A percentile compares a stretch with the other conserved stretches of the same genome.
phyloP scores from a whole-genome alignment of 2,329 filamentous ascomycete species.

The Coniochaeta prunicola region DNA sequence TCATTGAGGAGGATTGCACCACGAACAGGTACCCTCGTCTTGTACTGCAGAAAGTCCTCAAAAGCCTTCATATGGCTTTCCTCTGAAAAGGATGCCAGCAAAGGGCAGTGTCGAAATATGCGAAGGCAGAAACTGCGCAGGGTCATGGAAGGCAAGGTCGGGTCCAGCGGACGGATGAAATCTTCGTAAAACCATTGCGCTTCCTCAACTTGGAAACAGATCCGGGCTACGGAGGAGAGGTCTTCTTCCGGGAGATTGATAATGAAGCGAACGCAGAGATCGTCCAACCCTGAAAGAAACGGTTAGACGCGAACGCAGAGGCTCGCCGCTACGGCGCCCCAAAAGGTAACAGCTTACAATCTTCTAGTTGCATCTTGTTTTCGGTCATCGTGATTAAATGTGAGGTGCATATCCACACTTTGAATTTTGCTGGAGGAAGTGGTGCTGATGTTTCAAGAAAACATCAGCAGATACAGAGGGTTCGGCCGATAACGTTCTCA shows the following conservation, averaged over 20 bases:
- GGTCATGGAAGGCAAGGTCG: conserved; percentile 75
- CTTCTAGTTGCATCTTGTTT: conserved; percentile 79
- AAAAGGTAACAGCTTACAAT: conserved; percentile 53
- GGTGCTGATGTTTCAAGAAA: neutral
- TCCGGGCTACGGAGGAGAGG: conserved; percentile 79
- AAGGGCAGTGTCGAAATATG: conserved; percentile 90
- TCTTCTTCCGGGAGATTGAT: conserved; percentile 93
- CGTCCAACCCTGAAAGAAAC: conserved; percentile 70
- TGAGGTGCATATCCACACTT: conserved; percentile 51
- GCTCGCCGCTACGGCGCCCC: conserved; percentile 4
- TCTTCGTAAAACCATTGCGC: conserved; percentile 99
- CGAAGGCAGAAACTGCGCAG: conserved; percentile 79
- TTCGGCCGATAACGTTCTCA: neutral
- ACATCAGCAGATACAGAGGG: neutral
- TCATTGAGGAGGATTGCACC: conserved; percentile 90
- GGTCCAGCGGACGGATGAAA: conserved; percentile 87
- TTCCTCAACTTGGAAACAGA: conserved; percentile 98
- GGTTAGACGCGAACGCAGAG: neutral
- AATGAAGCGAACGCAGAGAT: conserved; percentile 95
- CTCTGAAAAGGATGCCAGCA: conserved; percentile 73
- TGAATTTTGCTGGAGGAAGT: neutral
- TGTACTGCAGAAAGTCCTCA: conserved; percentile 88
- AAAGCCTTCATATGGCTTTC: conserved; percentile 78
- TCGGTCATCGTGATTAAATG: conserved; percentile 60
- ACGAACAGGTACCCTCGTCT: conserved; percentile 86